Base-by-base conservation (phyloP, 768 basidiomycete species). In the Coprinopsis cinerea region DNA sequence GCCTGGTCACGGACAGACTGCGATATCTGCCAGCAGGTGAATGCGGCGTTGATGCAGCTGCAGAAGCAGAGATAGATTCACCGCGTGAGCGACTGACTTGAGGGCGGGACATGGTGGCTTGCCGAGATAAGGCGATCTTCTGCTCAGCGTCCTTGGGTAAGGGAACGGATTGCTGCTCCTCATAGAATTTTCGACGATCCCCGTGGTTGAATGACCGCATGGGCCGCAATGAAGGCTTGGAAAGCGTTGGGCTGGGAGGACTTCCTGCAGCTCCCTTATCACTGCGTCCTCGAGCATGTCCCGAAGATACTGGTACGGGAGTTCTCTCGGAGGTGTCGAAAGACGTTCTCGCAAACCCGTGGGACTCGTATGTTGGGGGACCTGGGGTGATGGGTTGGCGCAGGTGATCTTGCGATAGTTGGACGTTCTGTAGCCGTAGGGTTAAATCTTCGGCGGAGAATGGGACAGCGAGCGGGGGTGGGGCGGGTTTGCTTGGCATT, bases 191-290 rank as follows among this genome's bases (percentile, higher is more conserved):
- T 27, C 67, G 63, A 40, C 64, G 58, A 40, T 72, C 64, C 9
- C 71, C 61, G 27, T 73, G 77, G 57, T 80, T 83, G 68, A 88
- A 83, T 6, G 86, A 87, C 15, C 80, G 75, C 72, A 67, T 69
- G 18, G 74, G 65, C 17, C 75, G 76, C 24, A 86, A 55, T 48
- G 61, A 52, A n/a, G 60, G 56, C n/a, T 28, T 5, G 53, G 40
- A 47, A 22, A 26, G 14, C 4, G 7, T 24, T 35, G 39, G 49
- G 50, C 22, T 30, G 5, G 48, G 39, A n/a, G 37, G 40, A 32
- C 42, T 61, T 49, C 47, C 49, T 56, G 42, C 54, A 25, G n/a
- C 13, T 13, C 32, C 45, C 45, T 32, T 51, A 27, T 26, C 24
- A 17, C 40, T 51, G 15, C 49, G 17, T 22, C 36, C 42, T 7